Evolutionary conservation across 305 asterid genomes (phyloP), one percentile per base, ranked within the genome.

Genomic region (Fraxinus baroniana): DNA sequence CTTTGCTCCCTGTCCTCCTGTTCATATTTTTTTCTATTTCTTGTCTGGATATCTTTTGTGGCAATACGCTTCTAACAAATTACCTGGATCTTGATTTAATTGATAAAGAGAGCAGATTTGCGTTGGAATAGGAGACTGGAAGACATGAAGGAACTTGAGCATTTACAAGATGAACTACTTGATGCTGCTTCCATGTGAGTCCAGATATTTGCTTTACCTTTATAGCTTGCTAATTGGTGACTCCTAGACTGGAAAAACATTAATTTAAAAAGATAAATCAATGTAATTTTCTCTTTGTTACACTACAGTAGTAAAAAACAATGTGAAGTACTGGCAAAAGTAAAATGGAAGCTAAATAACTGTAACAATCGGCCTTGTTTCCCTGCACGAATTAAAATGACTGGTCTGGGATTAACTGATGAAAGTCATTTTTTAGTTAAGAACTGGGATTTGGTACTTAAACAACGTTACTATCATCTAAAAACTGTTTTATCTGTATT

Each of bases 111-210:
- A 89, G 98, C 99, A 78, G 99, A 95, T 90, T 86, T 95, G 86
- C 98, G 98, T 24, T 95, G 99, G 99, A 95, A 92, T 85, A 90
- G 97, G 91, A 88, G 83, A 86, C 79, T 84, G 74, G 99, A 95
- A 88, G 99, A 95, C 86, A 90, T 95, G 95, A 95, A 91, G 83
- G 87, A 95, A 76, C 99, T 95, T 73, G 90, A 78, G 80, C 88
- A 80, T 77, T 89, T 95, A 86, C 99, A 94, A 86, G 97, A 92
- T 79, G 90, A 85, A 22, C 97, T 95, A 86, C 97, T 95, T 75
- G 94, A 95, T 89, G 89, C 98, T 76, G 98, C 99, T 84, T 92
- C 97, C 44, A 85, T 35, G 98, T 92, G 87, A 90, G 93, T 83
- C 80, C 74, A 60, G 49, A 57, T 35, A 36, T 18, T 74, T 24